Conservation (phyloP, 2,329 filamentous ascomycete species). For the Penicillium brasilianum region DNA sequence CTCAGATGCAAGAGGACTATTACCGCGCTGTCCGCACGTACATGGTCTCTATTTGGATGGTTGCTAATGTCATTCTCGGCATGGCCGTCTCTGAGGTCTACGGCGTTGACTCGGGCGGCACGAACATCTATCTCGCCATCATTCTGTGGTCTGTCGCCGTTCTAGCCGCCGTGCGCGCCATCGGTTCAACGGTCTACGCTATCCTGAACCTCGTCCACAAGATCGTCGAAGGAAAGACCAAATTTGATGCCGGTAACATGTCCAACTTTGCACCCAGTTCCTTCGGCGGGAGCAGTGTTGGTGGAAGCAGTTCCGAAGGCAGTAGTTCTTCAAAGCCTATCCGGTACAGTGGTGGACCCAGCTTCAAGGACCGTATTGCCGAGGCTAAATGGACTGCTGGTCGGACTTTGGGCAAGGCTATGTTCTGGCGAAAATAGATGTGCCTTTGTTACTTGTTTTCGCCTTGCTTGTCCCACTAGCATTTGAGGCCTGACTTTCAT, state of each 20-base stretch:
- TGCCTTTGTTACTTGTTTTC: conserved; percentile 7
- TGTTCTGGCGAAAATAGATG: conserved; percentile 48
- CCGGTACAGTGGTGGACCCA: conserved; percentile 41
- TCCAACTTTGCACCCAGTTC: conserved; percentile 32
- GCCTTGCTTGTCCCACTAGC: background rate
- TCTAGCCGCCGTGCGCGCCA: conserved; percentile 83
- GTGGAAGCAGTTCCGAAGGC: conserved; percentile 26
- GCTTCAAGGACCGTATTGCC: conserved; percentile 41
- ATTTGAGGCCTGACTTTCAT: conserved; percentile 8
- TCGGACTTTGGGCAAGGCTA: conserved; percentile 40
- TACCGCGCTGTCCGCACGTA: conserved; percentile 97
- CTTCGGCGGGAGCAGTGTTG: conserved; percentile 30
- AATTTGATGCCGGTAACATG: conserved; percentile 51
- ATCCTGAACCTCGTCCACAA: conserved; percentile 83
- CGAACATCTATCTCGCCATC: conserved; percentile 90
- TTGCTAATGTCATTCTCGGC: conserved; percentile 86
- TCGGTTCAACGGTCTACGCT: conserved; percentile 81
- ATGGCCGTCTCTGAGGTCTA: conserved; percentile 94
- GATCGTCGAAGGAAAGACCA: conserved; percentile 83
- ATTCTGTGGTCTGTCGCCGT: conserved; percentile 90
- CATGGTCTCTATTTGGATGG: conserved; percentile 96
- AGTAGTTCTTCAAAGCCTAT: conserved; percentile 25
- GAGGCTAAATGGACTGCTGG: conserved; percentile 44
- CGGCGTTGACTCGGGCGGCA: conserved; percentile 68
- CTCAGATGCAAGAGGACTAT: conserved; percentile 95